Evolutionary conservation across 768 basidiomycete species (phyloP), one percentile per base, ranked within the genome.

Genomic region (Podaxis carcinomalis): DNA sequence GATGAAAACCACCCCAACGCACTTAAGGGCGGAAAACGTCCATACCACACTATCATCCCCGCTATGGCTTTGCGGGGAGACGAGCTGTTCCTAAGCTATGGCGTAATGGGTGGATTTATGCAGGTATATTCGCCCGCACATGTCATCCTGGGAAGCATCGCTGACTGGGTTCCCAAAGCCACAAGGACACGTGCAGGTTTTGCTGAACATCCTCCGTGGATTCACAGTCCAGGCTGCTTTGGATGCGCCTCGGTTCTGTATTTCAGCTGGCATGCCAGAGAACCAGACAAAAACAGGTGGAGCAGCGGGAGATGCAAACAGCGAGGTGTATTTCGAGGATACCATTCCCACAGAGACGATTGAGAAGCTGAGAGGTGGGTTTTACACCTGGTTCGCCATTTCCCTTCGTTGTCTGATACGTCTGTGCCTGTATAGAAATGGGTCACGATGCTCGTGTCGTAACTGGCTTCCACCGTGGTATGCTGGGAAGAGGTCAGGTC

Each of bases 211-310:
- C 55, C 81, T 98, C 27, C 84, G 94, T 50, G 95, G 95, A 1
- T 92, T 86, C 72, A 90, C 87, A 1, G 82, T 87, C 0, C 97
- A 99, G 74, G 86, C 92, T 2, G 92, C 95, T 13, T 83, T 99
- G 39, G 96, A 98, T 73, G 90, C 94, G 0, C 96, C 95, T 7
- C 86, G 96, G 13, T 97, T 98, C 77, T 98, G 95, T 70, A 98
- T 98, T 61, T 95, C 93, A 13, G 84, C 93, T 16, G 91, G 90
- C 25, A 81, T 80, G 59, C 89, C 92, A 0, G 86, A 89, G 63
- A 68, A 81, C 2, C 77, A 83, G 46, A 77, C 74, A 23, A 74
- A 75, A 36, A 72, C 77, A 32, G 73, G 76, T 7, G 78, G 78
- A 7, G 71, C 74, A 25, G 86, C 86, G 0, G 87, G 87, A 3